Conservation (phyloP, 2,329 filamentous ascomycete genomes). For the Cercospora canescens region DNA sequence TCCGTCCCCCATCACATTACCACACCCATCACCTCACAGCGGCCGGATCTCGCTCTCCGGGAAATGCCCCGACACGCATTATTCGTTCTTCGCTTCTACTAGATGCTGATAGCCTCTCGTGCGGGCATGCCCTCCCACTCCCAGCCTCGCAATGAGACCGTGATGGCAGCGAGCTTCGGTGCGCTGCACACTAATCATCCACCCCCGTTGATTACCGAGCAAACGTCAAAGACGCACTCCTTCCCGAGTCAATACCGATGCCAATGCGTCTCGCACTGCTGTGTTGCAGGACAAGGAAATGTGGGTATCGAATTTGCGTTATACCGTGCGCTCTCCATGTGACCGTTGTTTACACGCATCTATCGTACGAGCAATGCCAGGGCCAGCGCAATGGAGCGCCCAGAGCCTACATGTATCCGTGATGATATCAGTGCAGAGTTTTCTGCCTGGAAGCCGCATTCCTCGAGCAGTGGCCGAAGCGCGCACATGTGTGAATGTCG, state of each 20-base stretch:
- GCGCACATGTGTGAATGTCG: neutral
- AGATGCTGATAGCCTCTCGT: neutral
- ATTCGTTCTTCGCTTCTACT: neutral
- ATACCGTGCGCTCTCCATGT: neutral
- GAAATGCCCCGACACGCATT: neutral
- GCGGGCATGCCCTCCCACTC: neutral
- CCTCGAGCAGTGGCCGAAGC: neutral
- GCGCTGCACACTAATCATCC: neutral
- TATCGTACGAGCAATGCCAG: neutral
- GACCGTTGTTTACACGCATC: neutral
- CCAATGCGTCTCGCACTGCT: neutral
- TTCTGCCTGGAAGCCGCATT: neutral
- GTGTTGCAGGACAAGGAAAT: neutral
- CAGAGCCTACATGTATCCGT: neutral
- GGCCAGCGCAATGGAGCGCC: neutral
- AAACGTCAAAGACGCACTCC: neutral
- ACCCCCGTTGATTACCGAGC: conserved; percentile 1
- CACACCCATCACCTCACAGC: neutral
- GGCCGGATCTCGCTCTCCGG: conserved; percentile 2
- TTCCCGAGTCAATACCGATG: neutral
- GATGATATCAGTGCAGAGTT: neutral
- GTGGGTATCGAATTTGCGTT: neutral
- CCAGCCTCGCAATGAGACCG: neutral
- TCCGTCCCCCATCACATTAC: neutral
- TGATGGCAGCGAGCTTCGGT: neutral